Evolutionary conservation across 2,329 filamentous ascomycete genomes (phyloP), one percentile per base, ranked within the genome.

Genomic region (Metarhizium robertsii): DNA sequence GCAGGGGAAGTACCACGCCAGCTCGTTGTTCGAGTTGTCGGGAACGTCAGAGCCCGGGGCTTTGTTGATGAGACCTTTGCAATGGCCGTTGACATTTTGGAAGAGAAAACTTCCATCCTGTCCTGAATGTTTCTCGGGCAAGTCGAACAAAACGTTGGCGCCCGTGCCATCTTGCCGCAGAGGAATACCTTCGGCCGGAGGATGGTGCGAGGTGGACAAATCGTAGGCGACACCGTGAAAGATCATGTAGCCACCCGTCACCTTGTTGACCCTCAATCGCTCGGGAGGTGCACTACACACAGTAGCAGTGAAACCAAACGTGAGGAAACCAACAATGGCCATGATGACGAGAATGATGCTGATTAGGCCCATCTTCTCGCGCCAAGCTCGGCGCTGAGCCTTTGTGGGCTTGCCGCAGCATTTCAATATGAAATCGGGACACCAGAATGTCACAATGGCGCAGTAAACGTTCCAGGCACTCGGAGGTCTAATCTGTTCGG

Each of bases 1-100:
- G 77, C 94, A 99, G 2, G 94, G 94, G 68, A 97, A 97, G 69
- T 99, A 99, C 92, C 94, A 99, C 2, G 87, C 94, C 59, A 99
- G 74, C 56, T 95, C 75, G 11, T 85, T 84, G 53, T 85, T 73
- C 30, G 70, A 72, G 67, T 95, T 86, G 6, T 87, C 88, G 1
- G 92, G 90, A 8, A 99, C 84, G 63, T 90, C 86, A 0, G 92
- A 95, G 55, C 77, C 77, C 1, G 79, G 67, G 1, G 87, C 82
- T 7, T 79, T 71, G 1, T 83, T 95, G 67, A 99, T 96, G 55
- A 97, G 73, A 10, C 81, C 88, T 74, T 97, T 99, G 80, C 94
- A 99, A 59, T 88, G 88, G 50, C 94, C 95, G 64, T 99, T 99
- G 70, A 99, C 94, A 62, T 97, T 95, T 69, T 99, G 94, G 73